phyloP scores from a whole-genome alignment of 768 basidiomycete species.

The Russula ochroleuca region DNA sequence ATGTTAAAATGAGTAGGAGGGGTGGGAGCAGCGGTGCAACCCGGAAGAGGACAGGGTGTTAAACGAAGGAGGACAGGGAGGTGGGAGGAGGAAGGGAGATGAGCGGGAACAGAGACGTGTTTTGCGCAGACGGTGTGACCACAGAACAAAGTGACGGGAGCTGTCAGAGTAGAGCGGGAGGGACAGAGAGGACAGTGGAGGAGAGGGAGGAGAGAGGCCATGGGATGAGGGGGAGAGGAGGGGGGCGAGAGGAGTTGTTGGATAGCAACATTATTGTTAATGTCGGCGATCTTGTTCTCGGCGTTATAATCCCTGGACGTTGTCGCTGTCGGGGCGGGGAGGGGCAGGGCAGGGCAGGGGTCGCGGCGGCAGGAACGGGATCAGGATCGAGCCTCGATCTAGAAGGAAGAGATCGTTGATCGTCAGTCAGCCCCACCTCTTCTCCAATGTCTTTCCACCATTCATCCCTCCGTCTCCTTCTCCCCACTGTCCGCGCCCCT shows the following conservation, averaged over 20 bases:
- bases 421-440: not conserved
- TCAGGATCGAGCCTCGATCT: slow-evolving; percentile 22
- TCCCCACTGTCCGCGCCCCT: slow-evolving; percentile 26
- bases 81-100: slow-evolving; percentile 20
- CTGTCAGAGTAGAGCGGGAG: slow-evolving; percentile 35
- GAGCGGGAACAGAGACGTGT: slow-evolving; percentile 30
- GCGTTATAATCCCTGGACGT: not conserved
- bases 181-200: slow-evolving; percentile 56
- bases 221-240: slow-evolving; percentile 4
- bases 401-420: slow-evolving; percentile 10
- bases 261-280: slow-evolving; percentile 17
- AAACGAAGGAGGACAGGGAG: slow-evolving; percentile 7
- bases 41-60: slow-evolving; percentile 36
- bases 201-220: slow-evolving; percentile 33
- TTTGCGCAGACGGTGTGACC: slow-evolving; percentile 75
- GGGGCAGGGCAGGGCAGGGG: not conserved
- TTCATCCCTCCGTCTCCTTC: slow-evolving; percentile 18
- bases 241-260: not conserved
- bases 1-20: slow-evolving; percentile 37
- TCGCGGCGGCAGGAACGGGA: slow-evolving; percentile 1
- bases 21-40: slow-evolving; percentile 33
- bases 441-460: not conserved
- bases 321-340: not conserved
- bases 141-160: slow-evolving; percentile 63
- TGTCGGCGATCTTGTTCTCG: slow-evolving; percentile 17